Percentiles rank a stretch among this genome's conserved stretches.
phyloP scores from a whole-genome alignment of 2,329 filamentous ascomycete genomes.

The Chrysoporthe austroafricana region DNA sequence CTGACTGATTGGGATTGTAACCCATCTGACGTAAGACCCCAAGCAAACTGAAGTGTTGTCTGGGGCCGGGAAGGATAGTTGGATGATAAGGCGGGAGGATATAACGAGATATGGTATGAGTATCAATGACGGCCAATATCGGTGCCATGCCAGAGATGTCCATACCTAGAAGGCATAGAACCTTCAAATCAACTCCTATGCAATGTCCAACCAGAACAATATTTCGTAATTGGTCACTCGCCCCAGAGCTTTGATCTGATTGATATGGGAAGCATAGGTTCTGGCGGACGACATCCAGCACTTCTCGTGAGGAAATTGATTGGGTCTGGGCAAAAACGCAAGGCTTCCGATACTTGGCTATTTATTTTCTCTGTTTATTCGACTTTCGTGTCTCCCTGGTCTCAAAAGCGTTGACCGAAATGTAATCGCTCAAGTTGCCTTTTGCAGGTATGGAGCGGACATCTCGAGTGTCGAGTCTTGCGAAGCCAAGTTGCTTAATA shows the following conservation, averaged over 20 bases:
- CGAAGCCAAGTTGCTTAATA: conserved; percentile 2
- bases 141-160: background rate
- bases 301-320: background rate
- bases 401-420: conserved; percentile 4
- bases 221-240: background rate
- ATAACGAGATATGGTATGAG: background rate
- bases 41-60: background rate
- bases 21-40: background rate
- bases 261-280: conserved; percentile 7
- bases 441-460: background rate
- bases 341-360: background rate
- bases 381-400: background rate
- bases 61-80: background rate
- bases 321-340: conserved; percentile 1
- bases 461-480: conserved; percentile 12
- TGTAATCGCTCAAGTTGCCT: background rate
- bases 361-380: background rate
- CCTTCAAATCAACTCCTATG: background rate
- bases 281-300: background rate
- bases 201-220: background rate
- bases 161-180: background rate
- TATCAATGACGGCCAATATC: conserved; percentile 12
- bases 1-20: background rate
- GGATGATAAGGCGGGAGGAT: conserved; percentile 6
- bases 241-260: background rate